phyloP scores from a whole-genome alignment of 140 eudicot genomes.

The Flaveria floridana region DNA sequence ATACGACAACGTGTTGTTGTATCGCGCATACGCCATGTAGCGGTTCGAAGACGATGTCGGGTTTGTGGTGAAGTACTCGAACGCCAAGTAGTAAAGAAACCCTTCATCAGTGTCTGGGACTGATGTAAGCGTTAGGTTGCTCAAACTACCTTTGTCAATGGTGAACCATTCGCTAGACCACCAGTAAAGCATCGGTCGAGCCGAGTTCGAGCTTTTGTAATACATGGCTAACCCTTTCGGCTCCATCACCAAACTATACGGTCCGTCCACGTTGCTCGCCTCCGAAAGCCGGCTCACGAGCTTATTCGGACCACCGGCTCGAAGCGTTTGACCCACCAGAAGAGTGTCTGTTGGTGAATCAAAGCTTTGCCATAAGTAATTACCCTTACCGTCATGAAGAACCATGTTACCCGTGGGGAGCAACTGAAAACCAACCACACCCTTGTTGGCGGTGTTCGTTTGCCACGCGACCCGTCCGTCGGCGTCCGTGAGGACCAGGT shows the following conservation, averaged over 20 bases:
- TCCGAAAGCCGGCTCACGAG: slow-evolving; percentile 53
- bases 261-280: slow-evolving; percentile 38
- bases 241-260: slow-evolving; percentile 52
- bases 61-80: slow-evolving; percentile 10
- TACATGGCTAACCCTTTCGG: slow-evolving; percentile 47
- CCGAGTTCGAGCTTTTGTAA: slow-evolving; percentile 36
- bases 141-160: slow-evolving; percentile 19
- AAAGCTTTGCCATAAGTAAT: slow-evolving; percentile 65
- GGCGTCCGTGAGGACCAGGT: slow-evolving; percentile 54
- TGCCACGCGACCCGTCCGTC: slow-evolving; percentile 57
- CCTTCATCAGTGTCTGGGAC: slow-evolving; percentile 29
- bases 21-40: slow-evolving; percentile 30
- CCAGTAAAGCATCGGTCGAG: slow-evolving; percentile 41
- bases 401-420: slow-evolving; percentile 70
- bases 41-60: not conserved
- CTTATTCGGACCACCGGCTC: slow-evolving; percentile 31
- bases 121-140: slow-evolving; percentile 32
- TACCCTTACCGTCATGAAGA: slow-evolving; percentile 49
- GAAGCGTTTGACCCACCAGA: slow-evolving; percentile 51
- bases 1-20: slow-evolving; percentile 44
- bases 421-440: slow-evolving; percentile 50
- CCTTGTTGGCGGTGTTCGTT: slow-evolving; percentile 51
- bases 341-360: slow-evolving; percentile 60
- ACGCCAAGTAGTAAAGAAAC: slow-evolving; percentile 27
- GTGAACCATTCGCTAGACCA: slow-evolving; percentile 19